phyloP scores from a whole-genome alignment of 1,139 yeast species.

The Scheffersomyces segobiensis region DNA sequence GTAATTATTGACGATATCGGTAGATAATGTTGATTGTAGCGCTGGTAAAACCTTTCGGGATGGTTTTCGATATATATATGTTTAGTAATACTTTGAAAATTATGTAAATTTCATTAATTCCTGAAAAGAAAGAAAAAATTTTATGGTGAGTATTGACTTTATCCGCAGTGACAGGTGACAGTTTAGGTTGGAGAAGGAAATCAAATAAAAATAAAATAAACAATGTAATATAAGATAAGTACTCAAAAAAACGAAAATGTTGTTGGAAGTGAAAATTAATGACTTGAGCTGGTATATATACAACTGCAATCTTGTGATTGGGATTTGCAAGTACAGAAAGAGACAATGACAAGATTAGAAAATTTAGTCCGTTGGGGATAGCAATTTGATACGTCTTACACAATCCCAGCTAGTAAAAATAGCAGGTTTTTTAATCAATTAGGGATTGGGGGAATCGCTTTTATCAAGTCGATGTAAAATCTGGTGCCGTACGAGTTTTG shows the following conservation, averaged over 20 bases:
- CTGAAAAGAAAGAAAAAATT: too few relatives aligned
- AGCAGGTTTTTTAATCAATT: neutral
- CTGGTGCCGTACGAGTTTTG: slow-evolving; percentile 1
- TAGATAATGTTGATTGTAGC: neutral
- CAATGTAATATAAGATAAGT: neutral
- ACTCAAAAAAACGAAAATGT: neutral
- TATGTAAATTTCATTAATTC: neutral
- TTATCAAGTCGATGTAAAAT: neutral
- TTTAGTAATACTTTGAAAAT: neutral
- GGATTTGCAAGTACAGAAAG: neutral
- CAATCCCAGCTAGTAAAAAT: neutral
- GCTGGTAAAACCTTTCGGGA: neutral
- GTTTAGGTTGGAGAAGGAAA: neutral
- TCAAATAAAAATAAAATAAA: neutral
- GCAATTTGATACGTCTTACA: neutral
- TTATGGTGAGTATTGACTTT: neutral
- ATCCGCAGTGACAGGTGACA: neutral
- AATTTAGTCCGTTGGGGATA: neutral
- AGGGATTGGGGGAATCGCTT: neutral
- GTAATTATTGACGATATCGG: neutral
- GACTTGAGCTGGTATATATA: neutral
- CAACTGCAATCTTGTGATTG: neutral
- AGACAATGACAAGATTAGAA: neutral
- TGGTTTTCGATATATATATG: neutral
- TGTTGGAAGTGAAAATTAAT: neutral